Base-by-base conservation (phyloP, 2,329 filamentous ascomycete species). In the Mycosphaerelloides madeirae region DNA sequence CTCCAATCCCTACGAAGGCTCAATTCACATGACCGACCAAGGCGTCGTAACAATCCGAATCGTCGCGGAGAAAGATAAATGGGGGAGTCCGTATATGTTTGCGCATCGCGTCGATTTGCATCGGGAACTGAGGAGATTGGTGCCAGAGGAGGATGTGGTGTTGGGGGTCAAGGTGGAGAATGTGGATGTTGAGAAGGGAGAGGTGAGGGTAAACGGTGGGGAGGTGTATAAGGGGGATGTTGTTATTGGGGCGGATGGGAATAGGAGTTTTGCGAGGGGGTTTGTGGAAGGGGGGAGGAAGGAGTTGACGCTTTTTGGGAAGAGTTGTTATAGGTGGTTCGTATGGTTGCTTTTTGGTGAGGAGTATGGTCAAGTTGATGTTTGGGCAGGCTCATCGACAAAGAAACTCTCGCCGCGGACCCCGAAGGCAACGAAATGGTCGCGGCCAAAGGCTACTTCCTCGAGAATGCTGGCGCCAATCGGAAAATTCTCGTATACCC, bases 201-300 rank as follows among this genome's bases (percentile, higher is more conserved):
- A 25, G 22, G 58, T 62, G 19, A 40, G 61, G 29, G 49, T 54
- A 4, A 62, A 68, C 25, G 52, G 60, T 3, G 35, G 65, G 58
- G 65, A 60, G 2, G 66, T 71, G 46, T 41, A 53, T 2, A 12
- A 6, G 6, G 75, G 70, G 0, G 74, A 78, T 53, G 53, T 77
- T 0, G 67, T 78, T 3, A 61, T 79, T 5, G 76, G 73, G 3
- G 74, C 73, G 19, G 76, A 78, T 57, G 69, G 74, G 6, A 76
- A 78, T 41, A 71, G 76, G 47, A 74, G 71, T 29, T 70, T 72
- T 25, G 72, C 75, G 0, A 62, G 75, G 22, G 70, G 71, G 43
- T 64, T 77, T 1, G 74, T 78, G 3, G 22, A 25, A 6, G 22
- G 22, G 6, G 22, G 22, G 22, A 25, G 9, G 22, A 25, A 25